Percentiles rank a stretch among this genome's conserved stretches.
phyloP scores from a whole-genome alignment of 768 basidiomycete species.

The Auriculariales sp. region DNA sequence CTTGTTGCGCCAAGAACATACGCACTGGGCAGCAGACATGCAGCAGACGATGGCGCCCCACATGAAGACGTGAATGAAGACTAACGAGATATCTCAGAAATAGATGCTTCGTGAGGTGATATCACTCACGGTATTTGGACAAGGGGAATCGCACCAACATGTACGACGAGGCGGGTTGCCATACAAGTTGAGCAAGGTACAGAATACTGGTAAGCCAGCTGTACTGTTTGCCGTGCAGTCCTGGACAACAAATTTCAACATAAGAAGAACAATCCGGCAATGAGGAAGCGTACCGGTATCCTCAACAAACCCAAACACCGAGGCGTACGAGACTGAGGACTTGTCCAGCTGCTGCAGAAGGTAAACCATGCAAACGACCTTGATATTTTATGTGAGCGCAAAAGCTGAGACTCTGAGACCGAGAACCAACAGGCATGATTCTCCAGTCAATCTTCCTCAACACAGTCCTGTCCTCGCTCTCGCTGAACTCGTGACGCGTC shows the following conservation, averaged over 20 bases:
- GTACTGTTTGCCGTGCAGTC: slow-evolving; percentile 23
- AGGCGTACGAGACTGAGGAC: slow-evolving; percentile 33
- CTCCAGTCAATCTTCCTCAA: slow-evolving; percentile 23
- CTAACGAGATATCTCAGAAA: slow-evolving; percentile 4
- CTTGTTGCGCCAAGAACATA: too few relatives aligned
- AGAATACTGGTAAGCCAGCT: slow-evolving; percentile 30
- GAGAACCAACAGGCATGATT: slow-evolving; percentile 24
- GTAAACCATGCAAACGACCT: slow-evolving; percentile 15
- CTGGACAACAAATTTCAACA: slow-evolving; percentile 15
- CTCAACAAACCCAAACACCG: slow-evolving; percentile 27
- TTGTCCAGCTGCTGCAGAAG: slow-evolving; percentile 32
- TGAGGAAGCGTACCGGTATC: slow-evolving; percentile 17
- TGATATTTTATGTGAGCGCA: too few relatives aligned
- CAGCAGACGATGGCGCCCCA: slow-evolving; percentile 28
- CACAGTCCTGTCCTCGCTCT: slow-evolving; percentile 19
- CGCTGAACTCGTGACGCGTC: slow-evolving; percentile 14
- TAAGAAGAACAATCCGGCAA: neutral
- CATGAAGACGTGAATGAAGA: slow-evolving; percentile 25
- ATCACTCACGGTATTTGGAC: slow-evolving; percentile 22
- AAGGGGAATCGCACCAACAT: slow-evolving; percentile 25
- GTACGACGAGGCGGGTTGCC: slow-evolving; percentile 29
- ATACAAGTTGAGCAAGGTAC: slow-evolving; percentile 29
- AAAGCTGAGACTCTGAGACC: too few relatives aligned
- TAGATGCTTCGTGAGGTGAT: slow-evolving; percentile 1
- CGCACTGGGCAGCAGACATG: slow-evolving; percentile 24